Evolutionary conservation across 2,329 filamentous ascomycete genomes (phyloP).

Genomic region (Trichophyton verrucosum): DNA sequence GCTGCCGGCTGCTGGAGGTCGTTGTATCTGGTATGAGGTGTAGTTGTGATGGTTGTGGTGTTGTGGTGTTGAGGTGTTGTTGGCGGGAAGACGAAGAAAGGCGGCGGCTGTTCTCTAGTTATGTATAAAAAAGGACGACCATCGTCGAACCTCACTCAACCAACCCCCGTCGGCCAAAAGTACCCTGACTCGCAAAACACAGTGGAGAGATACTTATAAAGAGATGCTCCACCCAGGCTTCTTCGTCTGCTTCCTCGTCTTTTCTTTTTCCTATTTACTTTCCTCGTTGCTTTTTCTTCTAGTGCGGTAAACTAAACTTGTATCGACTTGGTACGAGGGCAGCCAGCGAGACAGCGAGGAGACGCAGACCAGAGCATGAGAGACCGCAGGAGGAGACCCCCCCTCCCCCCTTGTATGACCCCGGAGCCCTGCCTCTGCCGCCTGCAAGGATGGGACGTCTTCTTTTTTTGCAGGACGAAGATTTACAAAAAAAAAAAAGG

Average conservation of each 20-base stretch:
- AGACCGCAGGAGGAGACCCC: background rate
- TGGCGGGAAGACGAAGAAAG: background rate
- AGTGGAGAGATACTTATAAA: background rate
- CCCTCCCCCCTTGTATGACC: background rate
- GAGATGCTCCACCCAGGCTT: background rate
- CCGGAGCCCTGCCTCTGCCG: background rate
- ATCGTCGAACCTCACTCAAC: too few species aligned
- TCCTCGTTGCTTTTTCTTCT: background rate
- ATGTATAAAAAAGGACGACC: background rate
- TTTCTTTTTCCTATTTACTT: too few species aligned
- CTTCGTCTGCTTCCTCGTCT: too few species aligned
- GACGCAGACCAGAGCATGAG: background rate
- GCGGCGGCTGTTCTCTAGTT: background rate
- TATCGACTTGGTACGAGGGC: background rate
- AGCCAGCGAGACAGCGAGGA: background rate
- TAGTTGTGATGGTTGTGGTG: too few species aligned
- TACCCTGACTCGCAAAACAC: conserved; percentile 1
- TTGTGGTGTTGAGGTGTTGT: too few species aligned
- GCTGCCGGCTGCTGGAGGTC: too few species aligned
- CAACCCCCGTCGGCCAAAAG: background rate
- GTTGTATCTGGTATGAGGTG: too few species aligned
- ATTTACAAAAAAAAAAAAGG: background rate
- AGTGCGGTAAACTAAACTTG: background rate
- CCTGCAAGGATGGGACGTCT: background rate
- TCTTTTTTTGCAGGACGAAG: background rate